These are phyloP conservation scores for Paratrimastix pyriformis DNA, from an alignment of 78 protist species.

Conservation along the genomic window DNA sequence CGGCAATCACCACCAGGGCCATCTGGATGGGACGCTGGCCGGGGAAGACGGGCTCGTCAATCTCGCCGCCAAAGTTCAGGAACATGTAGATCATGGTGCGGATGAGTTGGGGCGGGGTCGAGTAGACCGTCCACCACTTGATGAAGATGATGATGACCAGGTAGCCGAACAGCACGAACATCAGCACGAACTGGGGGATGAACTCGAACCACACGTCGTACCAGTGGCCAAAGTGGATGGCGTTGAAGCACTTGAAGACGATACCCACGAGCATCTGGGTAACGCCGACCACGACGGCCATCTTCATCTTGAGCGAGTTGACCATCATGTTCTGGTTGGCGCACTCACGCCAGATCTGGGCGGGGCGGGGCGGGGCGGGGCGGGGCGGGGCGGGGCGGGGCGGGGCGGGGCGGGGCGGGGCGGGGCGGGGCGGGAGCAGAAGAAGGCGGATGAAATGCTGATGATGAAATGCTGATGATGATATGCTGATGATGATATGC, in stretches of 20 bases:
- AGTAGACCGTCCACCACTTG: constrained; percentile 65
- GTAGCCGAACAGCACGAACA: constrained; percentile 93
- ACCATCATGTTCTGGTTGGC: constrained; percentile 76
- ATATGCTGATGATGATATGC: too few species aligned
- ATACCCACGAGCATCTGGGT: constrained; percentile 85
- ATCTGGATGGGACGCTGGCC: constrained; percentile 57
- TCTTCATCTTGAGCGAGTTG: constrained; percentile 99
- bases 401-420: too few species aligned
- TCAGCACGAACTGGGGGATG: constrained; percentile 88
- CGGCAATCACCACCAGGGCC: constrained; percentile 52
- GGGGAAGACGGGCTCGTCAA: constrained; percentile 6
- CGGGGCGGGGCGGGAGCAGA: neutral
- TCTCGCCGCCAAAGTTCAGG: neutral
- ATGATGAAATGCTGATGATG: too few species aligned
- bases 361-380: too few species aligned
- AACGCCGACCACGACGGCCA: constrained; percentile 90
- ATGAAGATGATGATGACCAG: constrained; percentile 56
- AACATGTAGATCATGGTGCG: constrained; percentile 20
- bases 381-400: too few species aligned
- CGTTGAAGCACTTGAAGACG: constrained; percentile 35
- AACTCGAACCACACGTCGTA: constrained; percentile 57
- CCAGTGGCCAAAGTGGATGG: neutral
- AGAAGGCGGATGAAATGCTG: too few species aligned
- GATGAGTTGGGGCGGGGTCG: neutral
- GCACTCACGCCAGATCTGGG: constrained; percentile 21